Percentiles rank a stretch among this genome's conserved stretches.
Evolutionary conservation across 2,329 filamentous ascomycete species (phyloP).

Genomic region (Talaromyces albobiverticillius): DNA sequence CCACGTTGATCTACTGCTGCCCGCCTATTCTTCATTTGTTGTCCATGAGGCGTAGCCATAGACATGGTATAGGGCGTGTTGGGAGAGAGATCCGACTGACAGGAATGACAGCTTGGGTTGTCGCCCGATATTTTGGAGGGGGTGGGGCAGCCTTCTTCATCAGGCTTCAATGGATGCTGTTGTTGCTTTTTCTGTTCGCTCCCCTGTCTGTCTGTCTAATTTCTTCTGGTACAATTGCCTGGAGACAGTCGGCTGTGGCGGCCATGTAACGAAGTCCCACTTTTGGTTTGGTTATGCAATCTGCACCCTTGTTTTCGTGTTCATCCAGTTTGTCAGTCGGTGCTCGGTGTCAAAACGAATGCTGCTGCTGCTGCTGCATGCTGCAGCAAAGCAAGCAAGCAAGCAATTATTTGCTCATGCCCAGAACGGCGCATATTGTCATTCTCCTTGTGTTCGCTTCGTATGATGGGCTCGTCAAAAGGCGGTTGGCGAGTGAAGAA

Average conservation of each 20-base stretch:
- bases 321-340: neutral
- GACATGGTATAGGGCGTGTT: too few species aligned
- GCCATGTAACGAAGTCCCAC: conserved; percentile 11
- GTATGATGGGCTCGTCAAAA: neutral
- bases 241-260: conserved; percentile 4
- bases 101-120: conserved; percentile 1
- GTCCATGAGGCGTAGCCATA: neutral
- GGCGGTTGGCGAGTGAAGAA: neutral
- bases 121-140: conserved; percentile 7
- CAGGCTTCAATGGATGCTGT: conserved; percentile 9
- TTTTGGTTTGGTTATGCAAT: too few species aligned
- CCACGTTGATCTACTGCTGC: conserved; percentile 6
- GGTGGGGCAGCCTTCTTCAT: conserved; percentile 12
- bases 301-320: neutral
- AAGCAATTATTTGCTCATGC: neutral
- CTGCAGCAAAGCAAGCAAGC: neutral
- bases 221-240: neutral
- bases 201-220: neutral
- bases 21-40: conserved; percentile 1
- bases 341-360: too few species aligned
- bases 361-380: too few species aligned
- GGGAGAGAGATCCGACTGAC: neutral
- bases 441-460: conserved; percentile 5
- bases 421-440: neutral
- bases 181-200: conserved; percentile 1